A percentile compares a stretch with the other conserved stretches of the same genome.
Evolutionary conservation across 2,329 filamentous ascomycete species (phyloP).

Genomic region (Bipolaris cookei): DNA sequence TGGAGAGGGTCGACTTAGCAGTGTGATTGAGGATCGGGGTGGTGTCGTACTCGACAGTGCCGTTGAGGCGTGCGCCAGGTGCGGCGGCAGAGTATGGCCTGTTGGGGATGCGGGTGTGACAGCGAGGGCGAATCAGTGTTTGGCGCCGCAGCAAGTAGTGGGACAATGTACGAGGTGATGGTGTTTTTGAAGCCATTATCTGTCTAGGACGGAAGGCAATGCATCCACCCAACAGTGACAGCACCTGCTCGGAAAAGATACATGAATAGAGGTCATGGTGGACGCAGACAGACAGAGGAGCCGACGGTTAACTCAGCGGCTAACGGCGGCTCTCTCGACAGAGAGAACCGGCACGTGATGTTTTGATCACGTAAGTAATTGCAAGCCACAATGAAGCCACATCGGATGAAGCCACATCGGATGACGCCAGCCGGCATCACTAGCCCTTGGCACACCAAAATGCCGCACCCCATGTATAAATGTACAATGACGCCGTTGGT

Average conservation of each 20-base stretch:
- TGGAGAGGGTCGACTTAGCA: conserved; percentile 71
- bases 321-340: conserved; percentile 27
- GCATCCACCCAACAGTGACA: neutral
- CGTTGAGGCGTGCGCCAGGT: conserved; percentile 71
- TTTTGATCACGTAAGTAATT: conserved; percentile 7
- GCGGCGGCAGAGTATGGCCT: conserved; percentile 57
- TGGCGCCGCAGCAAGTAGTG: conserved; percentile 40
- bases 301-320: conserved; percentile 23
- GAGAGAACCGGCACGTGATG: neutral
- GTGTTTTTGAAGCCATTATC: conserved; percentile 43
- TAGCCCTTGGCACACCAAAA: neutral
- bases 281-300: conserved; percentile 10
- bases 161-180: conserved; percentile 41
- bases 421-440: neutral
- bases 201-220: neutral
- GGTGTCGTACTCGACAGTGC: conserved; percentile 84
- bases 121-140: conserved; percentile 31
- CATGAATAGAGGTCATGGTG: conserved; percentile 14
- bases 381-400: neutral
- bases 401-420: too few species aligned
- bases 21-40: conserved; percentile 83
- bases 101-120: conserved; percentile 27
- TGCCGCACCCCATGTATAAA: neutral
- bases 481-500: conserved; percentile 20
- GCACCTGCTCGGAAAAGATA: neutral